phyloP scores from a whole-genome alignment of 1,284 basidiomycete genomes.

The Pseudozyma sp. region DNA sequence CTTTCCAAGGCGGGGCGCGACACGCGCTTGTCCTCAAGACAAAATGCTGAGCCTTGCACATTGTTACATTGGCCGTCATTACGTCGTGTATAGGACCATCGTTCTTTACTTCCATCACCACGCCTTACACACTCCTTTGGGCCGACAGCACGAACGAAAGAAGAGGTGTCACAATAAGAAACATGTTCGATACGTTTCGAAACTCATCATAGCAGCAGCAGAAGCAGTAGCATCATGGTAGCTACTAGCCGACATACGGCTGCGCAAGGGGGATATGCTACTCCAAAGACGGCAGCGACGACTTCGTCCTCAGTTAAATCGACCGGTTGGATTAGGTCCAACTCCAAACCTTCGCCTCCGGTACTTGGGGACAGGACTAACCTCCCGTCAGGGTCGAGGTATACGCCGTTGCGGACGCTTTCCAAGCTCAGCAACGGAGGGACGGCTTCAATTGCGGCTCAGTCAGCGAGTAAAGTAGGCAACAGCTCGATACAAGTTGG shows the following conservation, averaged over 20 bases:
- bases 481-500: slow-evolving; percentile 7
- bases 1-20: slow-evolving; percentile 1
- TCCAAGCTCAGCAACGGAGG: not conserved
- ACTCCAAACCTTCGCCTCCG: slow-evolving; percentile 6
- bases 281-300: not conserved
- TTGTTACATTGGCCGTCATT: not conserved
- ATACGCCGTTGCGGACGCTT: slow-evolving; percentile 4
- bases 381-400: slow-evolving; percentile 8
- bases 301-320: slow-evolving; percentile 30
- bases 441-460: not conserved
- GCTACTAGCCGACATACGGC: slow-evolving; percentile 1
- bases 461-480: not conserved
- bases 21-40: not conserved
- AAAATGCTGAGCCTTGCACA: slow-evolving; percentile 3
- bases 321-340: slow-evolving; percentile 46
- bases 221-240: not conserved
- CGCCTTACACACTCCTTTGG: not conserved
- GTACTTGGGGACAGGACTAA: slow-evolving; percentile 26
- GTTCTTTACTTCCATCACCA: not conserved
- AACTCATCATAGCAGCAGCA: no score
- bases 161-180: no score
- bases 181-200: no score
- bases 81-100: not conserved
- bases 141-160: no score
- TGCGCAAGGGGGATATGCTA: slow-evolving; percentile 1